Conservation (phyloP, 139 green algal genomes). For the Chlamydomonas schloesseri region DNA sequence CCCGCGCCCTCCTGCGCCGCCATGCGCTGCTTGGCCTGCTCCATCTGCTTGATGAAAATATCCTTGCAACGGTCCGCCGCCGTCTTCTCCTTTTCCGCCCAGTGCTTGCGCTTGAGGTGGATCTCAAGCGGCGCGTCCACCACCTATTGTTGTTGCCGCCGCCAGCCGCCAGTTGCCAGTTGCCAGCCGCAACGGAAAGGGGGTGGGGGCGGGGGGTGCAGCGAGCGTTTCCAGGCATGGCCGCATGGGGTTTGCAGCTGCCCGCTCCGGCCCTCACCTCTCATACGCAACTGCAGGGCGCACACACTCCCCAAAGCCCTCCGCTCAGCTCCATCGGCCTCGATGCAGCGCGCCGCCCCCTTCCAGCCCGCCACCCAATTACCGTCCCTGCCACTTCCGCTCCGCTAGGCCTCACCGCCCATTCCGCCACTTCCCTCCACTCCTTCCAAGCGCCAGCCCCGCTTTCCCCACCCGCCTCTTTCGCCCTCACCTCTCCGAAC, state of each 20-base stretch:
- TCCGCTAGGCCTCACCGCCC: too few species aligned
- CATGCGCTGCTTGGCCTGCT: slow-evolving; percentile 38
- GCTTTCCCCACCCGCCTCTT: neutral
- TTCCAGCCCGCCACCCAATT: too few species aligned
- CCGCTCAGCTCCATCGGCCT: too few species aligned
- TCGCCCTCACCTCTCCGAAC: slow-evolving; percentile 43
- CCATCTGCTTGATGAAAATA: slow-evolving; percentile 31
- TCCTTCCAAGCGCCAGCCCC: neutral
- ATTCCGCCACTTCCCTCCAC: neutral
- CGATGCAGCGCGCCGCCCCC: too few species aligned
- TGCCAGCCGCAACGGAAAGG: neutral
- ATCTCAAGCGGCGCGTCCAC: slow-evolving; percentile 39
- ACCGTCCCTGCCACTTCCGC: too few species aligned
- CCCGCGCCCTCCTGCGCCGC: neutral
- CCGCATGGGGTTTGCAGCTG: neutral
- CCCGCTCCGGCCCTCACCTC: too few species aligned
- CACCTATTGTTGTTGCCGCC: too few species aligned
- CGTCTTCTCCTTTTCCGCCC: slow-evolving; percentile 31
- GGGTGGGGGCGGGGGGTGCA: neutral
- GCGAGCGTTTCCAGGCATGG: neutral
- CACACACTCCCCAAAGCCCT: too few species aligned
- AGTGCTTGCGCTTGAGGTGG: slow-evolving; percentile 52
- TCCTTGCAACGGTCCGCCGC: slow-evolving; percentile 37
- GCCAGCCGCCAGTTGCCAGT: too few species aligned
- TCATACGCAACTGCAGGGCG: too few species aligned